Evolutionary conservation across 805 yeast genomes (phyloP), one percentile per base, ranked within the genome.

Genomic region (Ascoidea tarda): DNA sequence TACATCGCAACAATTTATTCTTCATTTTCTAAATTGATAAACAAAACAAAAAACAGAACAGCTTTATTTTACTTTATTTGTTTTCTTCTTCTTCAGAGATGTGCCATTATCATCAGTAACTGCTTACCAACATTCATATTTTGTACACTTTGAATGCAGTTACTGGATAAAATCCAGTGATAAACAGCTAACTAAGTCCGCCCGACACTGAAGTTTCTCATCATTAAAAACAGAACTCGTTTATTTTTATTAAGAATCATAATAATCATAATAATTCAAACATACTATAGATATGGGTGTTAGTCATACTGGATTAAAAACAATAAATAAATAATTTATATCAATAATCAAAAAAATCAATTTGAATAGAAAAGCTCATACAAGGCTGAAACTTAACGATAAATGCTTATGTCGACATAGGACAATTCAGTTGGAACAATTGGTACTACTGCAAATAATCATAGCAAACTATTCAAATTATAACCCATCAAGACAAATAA

Each of bases 381-480:
- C 79, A 75, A 75, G 79, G 79, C 79, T 75, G 79, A 75, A 75
- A 75, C 79, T 75, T 75, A 75, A 75, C 78, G 77, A 74, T 61
- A 67, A 55, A 62, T 67, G 74, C 75, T 60, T 65, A 73, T 74
- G 79, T 75, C 79, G 68, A 74, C 79, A 71, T 59, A 53, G 65
- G 65, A 65, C 55, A 59, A 70, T 74, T 75, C 80, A 72, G 80
- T 75, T 65, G 80, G 79, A 76, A 75, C 79, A 76, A 75, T 75
- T 75, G 79, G 28, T 21, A 21, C 28, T 21, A 21, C 28, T 21
- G 28, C 28, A 21, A 21, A 21, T 21, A 21, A 21, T 21, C 28
- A 21, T 21, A 21, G 28, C 28, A 21, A 21, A 21, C 28, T 21
- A 21, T 21, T 21, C 28, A 21, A 21, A 21, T 21, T 3, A 21